Evolutionary conservation across 1,139 yeast genomes (phyloP), one percentile per base, ranked within the genome.

Genomic region (Citeromyces siamensis): DNA sequence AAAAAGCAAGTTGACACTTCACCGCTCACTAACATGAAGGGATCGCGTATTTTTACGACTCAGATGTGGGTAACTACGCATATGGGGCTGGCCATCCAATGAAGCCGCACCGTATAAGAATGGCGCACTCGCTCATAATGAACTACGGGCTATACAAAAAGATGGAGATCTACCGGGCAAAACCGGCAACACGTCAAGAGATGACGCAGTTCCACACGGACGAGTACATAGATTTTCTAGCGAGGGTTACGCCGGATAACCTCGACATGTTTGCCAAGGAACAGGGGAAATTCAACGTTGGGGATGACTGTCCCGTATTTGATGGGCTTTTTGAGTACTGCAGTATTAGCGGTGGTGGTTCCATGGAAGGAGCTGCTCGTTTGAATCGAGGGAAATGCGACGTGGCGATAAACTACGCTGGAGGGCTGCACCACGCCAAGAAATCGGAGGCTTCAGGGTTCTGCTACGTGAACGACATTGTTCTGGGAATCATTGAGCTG

Each of bases 261-360:
- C 64, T 69, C 35, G 71, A 76, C 46, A 49, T 48, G 23, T 46
- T 38, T 34, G 43, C 40, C 32, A 43, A 43, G 19, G 35, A 35
- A 13, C 36, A 48, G 22, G 41, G 41, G 26, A 85, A 86, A 58
- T 90, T 90, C 64, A 88, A 90, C 56, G 95, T 90, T 27, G 97
- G 96, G 35, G 96, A 88, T 54, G 98, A 90, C 56, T 86, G 95
- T 58, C 96, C 96, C 3, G 94, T 86, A 13, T 90, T 90, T 56
- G 96, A 90, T 58, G 98, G 98, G 5, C 66, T 90, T 48, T 88
- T 84, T 54, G 98, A 90, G 58, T 90, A 82, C 56, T 86, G 96
- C 58, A 85, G 94, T 33, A 84, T 88, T 40, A 77, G 85, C 32
- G 95, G 96, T 14, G 98, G 98, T 37, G 97, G 96, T 2, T 82